Evolutionary conservation across 2,329 filamentous ascomycete genomes (phyloP), one percentile per base, ranked within the genome.

Genomic region (Raffaelea ambrosiae): DNA sequence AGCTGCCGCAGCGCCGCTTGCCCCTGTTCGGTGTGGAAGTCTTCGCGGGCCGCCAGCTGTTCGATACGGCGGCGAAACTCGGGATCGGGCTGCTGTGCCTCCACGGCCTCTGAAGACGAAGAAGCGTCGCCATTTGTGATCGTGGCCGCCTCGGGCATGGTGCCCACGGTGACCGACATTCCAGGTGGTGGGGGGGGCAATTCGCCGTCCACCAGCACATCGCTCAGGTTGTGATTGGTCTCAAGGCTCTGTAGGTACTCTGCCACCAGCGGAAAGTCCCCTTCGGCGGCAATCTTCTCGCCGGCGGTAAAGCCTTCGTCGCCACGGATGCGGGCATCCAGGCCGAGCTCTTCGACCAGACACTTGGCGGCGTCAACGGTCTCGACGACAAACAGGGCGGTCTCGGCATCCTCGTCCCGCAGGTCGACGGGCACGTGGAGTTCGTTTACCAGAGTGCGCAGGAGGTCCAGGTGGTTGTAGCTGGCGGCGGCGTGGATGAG

Each of bases 301-400:
- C 79, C 73, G 1, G 93, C 90, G 1, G 85, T 95, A 59, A 85
- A 69, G 3, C 86, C 89, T 16, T 94, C 88, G 20, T 74, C 69
- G 54, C 93, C 90, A 55, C 69, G 74, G 50, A 83, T 71, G 19
- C 66, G 67, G 35, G 78, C 64, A 57, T 95, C 81, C 29, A 86
- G 79, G 5, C 82, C 79, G 3, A 97, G 72, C 63, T 95, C 88
- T 59, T 94, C 88, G 3, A 97, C 78, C 8, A 98, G 72, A 46
- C 83, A 77, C 57, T 79, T 79, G 19, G 91, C 91, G 40, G 88
- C 83, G 4, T 86, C 83, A 43, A 85, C 72, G 0, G 81, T 87
- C 66, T 98, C 93, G 23, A 83, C 81, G n/a, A 89, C 88, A 61
- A 95, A 98, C 4, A 98, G 72, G n/a, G 91, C 86, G 1, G 91